Base-by-base conservation (phyloP, 1,284 basidiomycete species). In the Ustilago xerochloae region DNA sequence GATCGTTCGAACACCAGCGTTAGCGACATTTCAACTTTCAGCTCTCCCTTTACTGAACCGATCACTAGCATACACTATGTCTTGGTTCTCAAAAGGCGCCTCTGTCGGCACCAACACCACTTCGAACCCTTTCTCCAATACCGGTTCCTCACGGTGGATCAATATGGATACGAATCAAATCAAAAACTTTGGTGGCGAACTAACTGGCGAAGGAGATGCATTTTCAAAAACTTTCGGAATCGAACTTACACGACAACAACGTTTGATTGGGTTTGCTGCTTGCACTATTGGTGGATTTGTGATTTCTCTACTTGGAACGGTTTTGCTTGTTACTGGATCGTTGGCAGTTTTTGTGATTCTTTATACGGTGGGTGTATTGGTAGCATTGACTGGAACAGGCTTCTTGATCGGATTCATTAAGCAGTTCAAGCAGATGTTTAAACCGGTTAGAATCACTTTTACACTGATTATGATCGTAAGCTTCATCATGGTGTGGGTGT, bases 381-480 rank as follows among this genome's bases (percentile, higher is more conserved):
- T 96, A 60, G 91, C 91, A 10, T 88, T 97, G 53, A 85, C 92
- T 63, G 94, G 93, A 9, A 80, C 80, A 1, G 80, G 80, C 2
- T 80, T 80, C 53, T 58, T 78, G 49, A 56, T 77, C 13, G 71
- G 77, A 3, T 81, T 81, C 48, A 70, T 73, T 20, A 73, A 70
- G 65, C 73, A 72, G 63, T 68, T 76, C 54, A 49, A 69, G 26
- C 75, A 93, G 92, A 95, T 95, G 93, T 96, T 96, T 88, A 93
- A 94, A 85, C 91, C 92, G 50, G 89, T 95, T 22, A 91, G 94
- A 57, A 86, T 96, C n/a, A 86, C 92, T 12, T 94, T 94, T 0
- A 90, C 93, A 0, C 84, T 94, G 60, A 82, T 95, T 33, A 90
- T 97, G 85, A 82, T 97, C 3, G 90, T 85, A 22, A 67, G 68